Base-by-base conservation (phyloP, 2,329 filamentous ascomycete species). In the Ceratocystis cubensis region DNA sequence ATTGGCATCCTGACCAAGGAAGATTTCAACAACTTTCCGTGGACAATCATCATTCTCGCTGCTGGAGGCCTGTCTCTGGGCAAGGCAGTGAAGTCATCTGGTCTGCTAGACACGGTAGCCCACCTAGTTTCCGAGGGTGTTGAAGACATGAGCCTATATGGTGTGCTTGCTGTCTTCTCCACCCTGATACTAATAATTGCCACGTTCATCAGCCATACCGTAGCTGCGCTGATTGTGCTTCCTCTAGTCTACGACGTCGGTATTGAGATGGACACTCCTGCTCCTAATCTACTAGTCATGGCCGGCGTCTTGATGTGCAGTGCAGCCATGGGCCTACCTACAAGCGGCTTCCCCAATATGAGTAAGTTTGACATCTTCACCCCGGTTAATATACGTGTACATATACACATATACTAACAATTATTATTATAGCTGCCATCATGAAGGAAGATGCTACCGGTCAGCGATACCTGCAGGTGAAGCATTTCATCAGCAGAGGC, bases 11-110 rank as follows among this genome's bases (percentile, higher is more conserved):
- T 99, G 41, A 97, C 92, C 62, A 99, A 97, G 77, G 94, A 97
- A 76, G 94, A 99, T 77, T 99, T 99, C 75, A 99, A 99, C 80
- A 99, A 99, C 76, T 99, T 99, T 76, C 88, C 96, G 48, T 99
- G 94, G 94, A 99, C 95, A 22, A 99, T 99, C 76, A 96, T 99
- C 76, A 97, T 99, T 72, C 86, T 99, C 22, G 94, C 94, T 0
- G 93, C 94, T 0, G 94, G 94, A 61, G 94, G 94, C 6, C 79
- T 99, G 44, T 91, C 91, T 1, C 84, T 99, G 0, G 94, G 94
- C 66, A 96, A 96, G 75, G 89, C 93, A 0, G 94, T 99, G 67
- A 93, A 91, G 70, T 94, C 90, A 0, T 97, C 93, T 0, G 94
- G 94, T 1, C 81, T 99, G 10, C 80, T 99, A 41, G 89, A 96